These are phyloP conservation scores for Austropuccinia psidii DNA, from an alignment of 1,284 basidiomycete genomes.

Conservation along the genomic window DNA sequence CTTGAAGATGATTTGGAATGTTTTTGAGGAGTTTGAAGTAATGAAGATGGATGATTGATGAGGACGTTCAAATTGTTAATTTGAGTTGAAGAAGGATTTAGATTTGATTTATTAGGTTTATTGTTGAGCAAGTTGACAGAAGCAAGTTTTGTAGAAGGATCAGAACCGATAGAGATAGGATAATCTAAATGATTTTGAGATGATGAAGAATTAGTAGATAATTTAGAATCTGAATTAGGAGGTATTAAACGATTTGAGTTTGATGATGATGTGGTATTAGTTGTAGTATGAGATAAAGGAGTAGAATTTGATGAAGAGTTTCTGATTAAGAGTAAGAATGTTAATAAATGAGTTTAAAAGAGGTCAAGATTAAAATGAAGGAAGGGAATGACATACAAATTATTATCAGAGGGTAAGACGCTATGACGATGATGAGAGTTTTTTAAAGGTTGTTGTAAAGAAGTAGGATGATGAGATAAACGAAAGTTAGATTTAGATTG, in stretches of 20 bases:
- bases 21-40: neutral
- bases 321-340: neutral
- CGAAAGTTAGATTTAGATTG: neutral
- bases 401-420: constrained; percentile 20
- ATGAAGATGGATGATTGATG: too few relatives aligned
- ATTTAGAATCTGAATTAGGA: neutral
- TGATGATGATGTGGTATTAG: neutral
- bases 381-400: constrained; percentile 10
- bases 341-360: neutral
- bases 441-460: neutral
- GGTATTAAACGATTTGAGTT: neutral
- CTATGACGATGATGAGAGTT: constrained; percentile 3
- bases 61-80: too few relatives aligned
- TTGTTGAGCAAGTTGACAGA: too few relatives aligned
- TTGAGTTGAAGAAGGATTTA: too few relatives aligned
- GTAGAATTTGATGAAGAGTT: neutral
- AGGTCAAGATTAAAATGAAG: neutral
- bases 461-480: constrained; percentile 13
- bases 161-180: too few relatives aligned
- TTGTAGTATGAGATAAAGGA: neutral
- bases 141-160: too few relatives aligned
- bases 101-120: too few relatives aligned
- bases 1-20: neutral
- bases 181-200: too few relatives aligned
- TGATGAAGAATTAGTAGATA: constrained; percentile 2